phyloP scores from a whole-genome alignment of 2,329 filamentous ascomycete genomes.

The Dothideomycetes sp. region DNA sequence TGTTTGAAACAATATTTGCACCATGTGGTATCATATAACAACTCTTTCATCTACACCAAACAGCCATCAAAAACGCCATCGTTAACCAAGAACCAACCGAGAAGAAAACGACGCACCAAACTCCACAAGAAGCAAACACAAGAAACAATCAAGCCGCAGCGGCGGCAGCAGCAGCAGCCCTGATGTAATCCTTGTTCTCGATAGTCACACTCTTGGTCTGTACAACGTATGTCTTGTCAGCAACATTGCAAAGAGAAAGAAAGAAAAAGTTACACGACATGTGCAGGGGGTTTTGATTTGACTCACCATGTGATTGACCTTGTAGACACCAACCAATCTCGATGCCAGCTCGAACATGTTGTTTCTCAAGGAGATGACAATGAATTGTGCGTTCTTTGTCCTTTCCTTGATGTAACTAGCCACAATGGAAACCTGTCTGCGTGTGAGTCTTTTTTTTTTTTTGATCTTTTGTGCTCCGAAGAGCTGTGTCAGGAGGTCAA shows the following conservation, averaged over 20 bases:
- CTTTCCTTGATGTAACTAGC: conserved; percentile 98
- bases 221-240: not conserved
- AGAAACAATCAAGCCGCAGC: not conserved
- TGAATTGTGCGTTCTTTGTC: conserved; percentile 98
- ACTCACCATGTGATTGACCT: conserved; percentile 88
- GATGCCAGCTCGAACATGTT: conserved; percentile 99
- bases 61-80: not conserved
- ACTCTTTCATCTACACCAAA: not conserved
- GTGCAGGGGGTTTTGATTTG: not conserved
- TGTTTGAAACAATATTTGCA: no score
- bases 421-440: conserved; percentile 79
- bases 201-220: conserved; percentile 46
- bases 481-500: not conserved
- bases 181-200: conserved; percentile 42
- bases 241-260: not conserved
- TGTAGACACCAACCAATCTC: conserved; percentile 92
- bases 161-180: conserved; percentile 10
- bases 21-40: conserved; percentile 10
- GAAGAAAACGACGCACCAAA: not conserved
- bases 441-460: no score
- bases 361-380: conserved; percentile 94
- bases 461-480: no score
- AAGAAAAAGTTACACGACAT: not conserved
- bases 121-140: not conserved
- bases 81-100: not conserved